Evolutionary conservation across 768 basidiomycete genomes (phyloP).

Genomic region (Royoungia palumana): DNA sequence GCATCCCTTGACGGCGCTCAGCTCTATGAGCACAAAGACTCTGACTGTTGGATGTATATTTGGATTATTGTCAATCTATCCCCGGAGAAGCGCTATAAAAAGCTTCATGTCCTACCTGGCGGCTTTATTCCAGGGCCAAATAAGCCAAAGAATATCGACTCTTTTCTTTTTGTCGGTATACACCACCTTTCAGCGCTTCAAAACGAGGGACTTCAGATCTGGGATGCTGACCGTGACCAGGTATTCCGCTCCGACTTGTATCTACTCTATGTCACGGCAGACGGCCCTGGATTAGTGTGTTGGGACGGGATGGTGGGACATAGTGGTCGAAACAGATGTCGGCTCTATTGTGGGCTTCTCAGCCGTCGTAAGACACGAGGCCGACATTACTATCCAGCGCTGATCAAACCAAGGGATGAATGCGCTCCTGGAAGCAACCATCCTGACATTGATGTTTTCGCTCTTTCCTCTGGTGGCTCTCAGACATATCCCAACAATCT

Average conservation of each 20-base stretch:
- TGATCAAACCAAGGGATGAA: not conserved
- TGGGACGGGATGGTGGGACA: constrained; percentile 2
- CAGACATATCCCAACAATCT: not conserved
- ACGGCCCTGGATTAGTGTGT: not conserved
- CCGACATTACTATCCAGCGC: not conserved
- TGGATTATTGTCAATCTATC: not conserved
- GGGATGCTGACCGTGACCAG: not conserved
- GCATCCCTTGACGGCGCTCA: not conserved
- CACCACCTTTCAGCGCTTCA: not conserved
- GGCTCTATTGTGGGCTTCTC: not conserved
- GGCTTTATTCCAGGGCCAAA: not conserved
- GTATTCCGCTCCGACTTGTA: not conserved
- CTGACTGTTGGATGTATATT: not conserved
- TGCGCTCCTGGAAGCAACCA: not conserved
- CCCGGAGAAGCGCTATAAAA: not conserved
- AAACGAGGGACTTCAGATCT: not conserved
- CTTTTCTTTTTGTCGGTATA: not conserved
- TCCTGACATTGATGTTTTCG: not conserved
- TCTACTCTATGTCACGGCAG: not conserved
- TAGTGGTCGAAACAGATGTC: not conserved
- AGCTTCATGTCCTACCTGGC: not conserved
- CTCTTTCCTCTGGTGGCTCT: not conserved
- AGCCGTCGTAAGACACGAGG: not conserved
- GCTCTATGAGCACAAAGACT: not conserved
- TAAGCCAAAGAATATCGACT: not conserved